Conservation (phyloP, 179 eudicot species). For the Beta macrorhiza region DNA sequence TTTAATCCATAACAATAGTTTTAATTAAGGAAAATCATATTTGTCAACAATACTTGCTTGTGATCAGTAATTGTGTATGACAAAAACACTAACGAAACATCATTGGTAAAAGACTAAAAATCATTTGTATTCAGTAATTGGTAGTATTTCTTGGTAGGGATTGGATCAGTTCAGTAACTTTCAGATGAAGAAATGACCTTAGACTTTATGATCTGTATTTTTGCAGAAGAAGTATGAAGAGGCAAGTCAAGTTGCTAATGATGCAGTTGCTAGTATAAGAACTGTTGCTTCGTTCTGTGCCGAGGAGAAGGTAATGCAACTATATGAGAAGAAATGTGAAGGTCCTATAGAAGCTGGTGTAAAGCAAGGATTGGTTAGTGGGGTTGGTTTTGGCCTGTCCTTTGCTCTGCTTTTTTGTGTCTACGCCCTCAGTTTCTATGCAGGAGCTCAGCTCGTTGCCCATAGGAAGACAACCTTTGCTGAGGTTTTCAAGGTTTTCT, state of each 20-base stretch:
- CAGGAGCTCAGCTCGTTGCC: constrained; percentile 29
- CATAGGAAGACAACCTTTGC: constrained; percentile 19
- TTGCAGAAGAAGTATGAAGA: constrained; percentile 29
- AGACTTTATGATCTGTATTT: not conserved
- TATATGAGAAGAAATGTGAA: constrained; percentile 27
- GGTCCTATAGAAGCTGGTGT: constrained; percentile 27
- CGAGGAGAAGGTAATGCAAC: constrained; percentile 28
- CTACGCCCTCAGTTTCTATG: constrained; percentile 24
- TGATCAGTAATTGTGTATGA: not conserved
- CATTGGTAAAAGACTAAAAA: not conserved
- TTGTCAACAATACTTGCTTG: too few relatives aligned
- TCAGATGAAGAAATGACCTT: not conserved
- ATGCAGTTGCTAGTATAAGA: constrained; percentile 27
- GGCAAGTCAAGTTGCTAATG: constrained; percentile 31
- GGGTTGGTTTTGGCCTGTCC: constrained; percentile 24
- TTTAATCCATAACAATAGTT: not conserved
- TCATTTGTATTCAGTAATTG: not conserved
- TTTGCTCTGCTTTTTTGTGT: constrained; percentile 23
- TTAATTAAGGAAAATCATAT: too few relatives aligned
- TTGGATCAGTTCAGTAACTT: not conserved
- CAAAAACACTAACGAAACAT: too few relatives aligned
- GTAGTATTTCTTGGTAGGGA: too few relatives aligned
- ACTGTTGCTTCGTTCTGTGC: constrained; percentile 30
- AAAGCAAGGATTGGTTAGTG: constrained; percentile 27
- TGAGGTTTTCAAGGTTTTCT: constrained; percentile 24